A percentile compares a stretch with the other conserved stretches of the same genome.
Conservation (phyloP, 129 eudicot species). For the Tanacetum coccineum region DNA sequence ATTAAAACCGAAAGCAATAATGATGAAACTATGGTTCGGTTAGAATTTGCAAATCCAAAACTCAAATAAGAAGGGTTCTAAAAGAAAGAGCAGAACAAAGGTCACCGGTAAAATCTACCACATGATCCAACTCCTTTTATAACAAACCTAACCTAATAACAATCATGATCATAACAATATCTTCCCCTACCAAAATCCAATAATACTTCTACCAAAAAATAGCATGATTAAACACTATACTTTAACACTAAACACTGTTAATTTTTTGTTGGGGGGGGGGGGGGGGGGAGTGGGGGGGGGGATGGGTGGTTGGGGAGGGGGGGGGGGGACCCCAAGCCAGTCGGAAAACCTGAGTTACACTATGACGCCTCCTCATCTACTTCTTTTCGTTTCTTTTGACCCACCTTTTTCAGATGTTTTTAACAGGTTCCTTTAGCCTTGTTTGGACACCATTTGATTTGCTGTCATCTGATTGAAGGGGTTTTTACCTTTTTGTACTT, state of each 20-base stretch:
- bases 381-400: slow-evolving; percentile 51
- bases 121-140: slow-evolving; percentile 34
- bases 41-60: slow-evolving; percentile 19
- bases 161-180: slow-evolving; percentile 15
- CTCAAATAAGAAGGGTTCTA: slow-evolving; percentile 23
- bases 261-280: too few species aligned
- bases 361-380: slow-evolving; percentile 30
- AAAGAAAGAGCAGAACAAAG: slow-evolving; percentile 19
- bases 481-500: slow-evolving; percentile 67
- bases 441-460: slow-evolving; percentile 31
- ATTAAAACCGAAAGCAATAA: too few species aligned
- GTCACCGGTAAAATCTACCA: slow-evolving; percentile 24
- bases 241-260: slow-evolving; percentile 31
- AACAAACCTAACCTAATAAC: slow-evolving; percentile 29
- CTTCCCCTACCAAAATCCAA: slow-evolving; percentile 14
- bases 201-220: slow-evolving; percentile 30
- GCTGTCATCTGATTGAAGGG: slow-evolving; percentile 40
- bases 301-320: too few species aligned
- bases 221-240: slow-evolving; percentile 25
- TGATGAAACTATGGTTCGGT: too few species aligned
- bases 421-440: slow-evolving; percentile 44
- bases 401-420: slow-evolving; percentile 52
- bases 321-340: slow-evolving; percentile 14
- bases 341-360: background rate
- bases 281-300: too few species aligned